Percentiles rank a stretch among this genome's conserved stretches.
These are phyloP conservation scores for Skeletonema menzelii DNA, from an alignment of 108 stramenopile genomes.

Conservation along the genomic window DNA sequence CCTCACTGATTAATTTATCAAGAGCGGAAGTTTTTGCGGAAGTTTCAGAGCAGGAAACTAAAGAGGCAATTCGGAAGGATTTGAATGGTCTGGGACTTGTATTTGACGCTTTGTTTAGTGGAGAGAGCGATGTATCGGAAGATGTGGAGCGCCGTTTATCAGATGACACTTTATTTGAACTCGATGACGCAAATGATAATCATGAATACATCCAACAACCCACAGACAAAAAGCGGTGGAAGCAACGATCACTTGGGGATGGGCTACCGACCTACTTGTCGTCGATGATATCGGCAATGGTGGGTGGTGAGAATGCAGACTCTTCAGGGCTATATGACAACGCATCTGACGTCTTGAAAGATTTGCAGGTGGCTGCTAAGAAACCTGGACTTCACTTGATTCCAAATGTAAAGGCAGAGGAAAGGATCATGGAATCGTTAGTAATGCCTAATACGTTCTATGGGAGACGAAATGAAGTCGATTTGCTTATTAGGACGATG, in stretches of 20 bases:
- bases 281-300: conserved; percentile 8
- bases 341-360: conserved; percentile 3
- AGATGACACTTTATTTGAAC: not conserved
- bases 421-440: not conserved
- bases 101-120: not conserved
- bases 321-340: not conserved
- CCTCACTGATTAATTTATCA: not conserved
- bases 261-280: conserved; percentile 12
- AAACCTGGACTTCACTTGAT: not conserved
- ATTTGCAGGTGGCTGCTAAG: conserved; percentile 6
- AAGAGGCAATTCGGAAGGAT: conserved; percentile 1
- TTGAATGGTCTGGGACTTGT: conserved; percentile 7
- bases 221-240: conserved; percentile 3
- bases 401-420: not conserved
- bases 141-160: not conserved
- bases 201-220: not conserved
- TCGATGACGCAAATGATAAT: not conserved
- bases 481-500: conserved; percentile 11
- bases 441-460: conserved; percentile 8
- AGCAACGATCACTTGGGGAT: not conserved
- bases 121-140: not conserved
- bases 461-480: conserved; percentile 13
- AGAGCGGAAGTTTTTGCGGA: not conserved
- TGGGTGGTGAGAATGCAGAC: not conserved
- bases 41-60: not conserved